phyloP scores from a whole-genome alignment of 768 basidiomycete species.

The Asterophora parasitica region DNA sequence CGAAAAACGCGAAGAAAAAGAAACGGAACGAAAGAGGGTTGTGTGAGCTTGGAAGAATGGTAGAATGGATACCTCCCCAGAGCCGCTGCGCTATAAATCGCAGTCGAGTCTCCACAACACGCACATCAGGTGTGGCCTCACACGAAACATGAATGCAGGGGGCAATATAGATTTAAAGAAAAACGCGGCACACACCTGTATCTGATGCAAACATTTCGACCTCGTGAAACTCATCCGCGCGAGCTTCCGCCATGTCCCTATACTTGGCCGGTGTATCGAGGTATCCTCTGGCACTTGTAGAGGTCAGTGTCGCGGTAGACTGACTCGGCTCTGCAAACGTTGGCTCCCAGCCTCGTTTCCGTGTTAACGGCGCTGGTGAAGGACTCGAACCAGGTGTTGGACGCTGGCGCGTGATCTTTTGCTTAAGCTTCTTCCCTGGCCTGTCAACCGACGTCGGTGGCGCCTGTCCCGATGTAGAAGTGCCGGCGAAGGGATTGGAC shows the following conservation, averaged over 20 bases:
- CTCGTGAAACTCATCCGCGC: conserved; percentile 19
- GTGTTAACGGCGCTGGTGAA: conserved; percentile 11
- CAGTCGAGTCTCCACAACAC: neutral
- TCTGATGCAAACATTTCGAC: conserved; percentile 16
- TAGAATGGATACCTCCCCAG: neutral
- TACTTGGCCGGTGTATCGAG: conserved; percentile 68
- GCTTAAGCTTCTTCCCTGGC: conserved; percentile 9
- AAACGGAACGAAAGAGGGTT: conserved; percentile 4
- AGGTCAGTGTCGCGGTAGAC: conserved; percentile 47
- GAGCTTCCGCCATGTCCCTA: conserved; percentile 38
- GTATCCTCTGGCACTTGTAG: conserved; percentile 47
- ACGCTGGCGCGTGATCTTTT: conserved; percentile 19
- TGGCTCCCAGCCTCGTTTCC: conserved; percentile 64
- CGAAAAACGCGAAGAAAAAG: conserved; percentile 10
- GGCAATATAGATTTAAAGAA: neutral
- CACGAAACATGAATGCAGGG: conserved; percentile 1
- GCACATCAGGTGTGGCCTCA: conserved; percentile 5
- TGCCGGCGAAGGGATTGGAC: conserved; percentile 54
- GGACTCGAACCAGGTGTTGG: conserved; percentile 16
- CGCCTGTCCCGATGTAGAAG: conserved; percentile 13
- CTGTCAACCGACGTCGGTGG: conserved; percentile 13
- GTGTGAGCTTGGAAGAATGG: neutral
- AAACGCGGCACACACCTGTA: conserved; percentile 14
- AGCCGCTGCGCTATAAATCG: conserved; percentile 3
- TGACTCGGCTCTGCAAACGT: conserved; percentile 50